These are phyloP conservation scores for Coemansia sp. DNA, from an alignment of 192 early-diverging fungal species.

Conservation along the genomic window DNA sequence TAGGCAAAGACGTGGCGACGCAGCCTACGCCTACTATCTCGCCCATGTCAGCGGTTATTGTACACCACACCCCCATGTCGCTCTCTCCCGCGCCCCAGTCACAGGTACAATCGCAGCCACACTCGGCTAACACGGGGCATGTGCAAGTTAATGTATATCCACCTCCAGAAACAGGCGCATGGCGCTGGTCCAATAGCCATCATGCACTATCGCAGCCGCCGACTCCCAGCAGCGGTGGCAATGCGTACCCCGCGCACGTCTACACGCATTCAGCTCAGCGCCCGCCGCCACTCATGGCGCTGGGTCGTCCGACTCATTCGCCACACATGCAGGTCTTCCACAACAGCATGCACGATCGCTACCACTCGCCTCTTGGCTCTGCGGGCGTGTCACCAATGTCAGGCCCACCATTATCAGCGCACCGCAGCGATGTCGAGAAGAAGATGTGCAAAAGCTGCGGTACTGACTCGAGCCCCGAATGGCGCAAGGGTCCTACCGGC, in stretches of 20 bases:
- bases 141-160: slow-evolving; percentile 51
- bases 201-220: slow-evolving; percentile 19
- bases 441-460: slow-evolving; percentile 56
- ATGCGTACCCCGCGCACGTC: background rate
- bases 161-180: slow-evolving; percentile 31
- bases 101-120: slow-evolving; percentile 7
- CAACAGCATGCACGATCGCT: slow-evolving; percentile 28
- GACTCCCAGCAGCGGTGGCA: slow-evolving; percentile 6
- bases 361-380: slow-evolving; percentile 42
- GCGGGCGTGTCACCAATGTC: slow-evolving; percentile 36
- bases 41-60: slow-evolving; percentile 34
- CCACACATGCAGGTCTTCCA: slow-evolving; percentile 27
- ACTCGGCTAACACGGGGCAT: slow-evolving; percentile 23
- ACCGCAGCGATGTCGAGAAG: slow-evolving; percentile 32
- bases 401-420: slow-evolving; percentile 20
- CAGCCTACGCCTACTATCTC: slow-evolving; percentile 50
- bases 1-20: slow-evolving; percentile 21
- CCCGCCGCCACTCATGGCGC: slow-evolving; percentile 23
- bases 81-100: slow-evolving; percentile 39
- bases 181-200: slow-evolving; percentile 38
- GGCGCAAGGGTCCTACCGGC: slow-evolving; percentile 58
- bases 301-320: slow-evolving; percentile 14
- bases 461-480: slow-evolving; percentile 59
- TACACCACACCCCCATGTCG: slow-evolving; percentile 45
- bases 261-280: slow-evolving; percentile 15